Evolutionary conservation across 2,329 filamentous ascomycete genomes (phyloP).

Genomic region (Xylariaceae sp.): DNA sequence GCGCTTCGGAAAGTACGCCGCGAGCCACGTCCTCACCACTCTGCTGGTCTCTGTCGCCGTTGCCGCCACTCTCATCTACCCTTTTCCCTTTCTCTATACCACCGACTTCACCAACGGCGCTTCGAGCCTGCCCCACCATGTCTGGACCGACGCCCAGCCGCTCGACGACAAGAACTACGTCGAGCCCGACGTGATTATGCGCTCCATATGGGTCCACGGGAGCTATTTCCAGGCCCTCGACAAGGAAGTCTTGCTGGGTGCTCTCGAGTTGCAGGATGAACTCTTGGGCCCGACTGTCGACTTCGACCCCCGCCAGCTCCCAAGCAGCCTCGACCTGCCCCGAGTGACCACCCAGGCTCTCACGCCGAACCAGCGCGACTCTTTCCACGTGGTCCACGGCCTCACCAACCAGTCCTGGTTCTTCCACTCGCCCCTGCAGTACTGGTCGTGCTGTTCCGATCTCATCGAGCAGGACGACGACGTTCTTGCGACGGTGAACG

Average conservation of each 20-base stretch:
- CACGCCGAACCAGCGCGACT: constrained; percentile 40
- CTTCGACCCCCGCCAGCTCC: constrained; percentile 41
- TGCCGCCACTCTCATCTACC: constrained; percentile 64
- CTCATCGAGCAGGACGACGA: constrained; percentile 53
- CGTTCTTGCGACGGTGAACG: constrained; percentile 62
- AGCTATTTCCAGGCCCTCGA: constrained; percentile 72
- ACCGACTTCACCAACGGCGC: constrained; percentile 64
- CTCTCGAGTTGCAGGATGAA: constrained; percentile 62
- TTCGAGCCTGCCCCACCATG: constrained; percentile 67
- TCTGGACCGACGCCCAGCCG: constrained; percentile 69
- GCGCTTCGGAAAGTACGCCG: constrained; percentile 62
- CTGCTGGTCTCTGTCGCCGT: constrained; percentile 67
- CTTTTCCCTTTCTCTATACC: constrained; percentile 67
- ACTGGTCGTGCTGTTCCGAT: constrained; percentile 63
- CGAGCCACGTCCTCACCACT: constrained; percentile 66
- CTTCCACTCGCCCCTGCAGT: constrained; percentile 75
- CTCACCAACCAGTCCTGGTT: constrained; percentile 61
- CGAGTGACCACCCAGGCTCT: constrained; percentile 30
- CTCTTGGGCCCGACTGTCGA: constrained; percentile 55
- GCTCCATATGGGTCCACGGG: constrained; percentile 74
- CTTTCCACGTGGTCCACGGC: constrained; percentile 52
- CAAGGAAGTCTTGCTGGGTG: constrained; percentile 54
- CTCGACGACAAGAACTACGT: constrained; percentile 43
- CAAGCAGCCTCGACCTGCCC: constrained; percentile 19
- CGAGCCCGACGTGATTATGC: constrained; percentile 68